Evolutionary conservation across 2,329 filamentous ascomycete genomes (phyloP).

Genomic region (Pezicula carpinea): DNA sequence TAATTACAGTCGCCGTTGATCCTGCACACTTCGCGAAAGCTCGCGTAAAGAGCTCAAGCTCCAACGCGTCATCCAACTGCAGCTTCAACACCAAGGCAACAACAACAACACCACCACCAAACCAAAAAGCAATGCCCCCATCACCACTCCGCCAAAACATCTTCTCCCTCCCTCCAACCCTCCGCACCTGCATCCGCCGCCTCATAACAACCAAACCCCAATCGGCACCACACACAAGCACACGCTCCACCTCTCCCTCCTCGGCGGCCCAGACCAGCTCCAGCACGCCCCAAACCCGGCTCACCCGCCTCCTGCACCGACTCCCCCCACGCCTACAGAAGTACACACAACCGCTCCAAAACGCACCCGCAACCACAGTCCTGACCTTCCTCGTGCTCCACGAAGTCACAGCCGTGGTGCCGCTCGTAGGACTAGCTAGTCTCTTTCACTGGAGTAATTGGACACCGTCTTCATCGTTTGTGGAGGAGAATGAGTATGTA

Average conservation of each 20-base stretch:
- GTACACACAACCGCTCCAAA: conserved; percentile 65
- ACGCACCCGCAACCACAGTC: conserved; percentile 77
- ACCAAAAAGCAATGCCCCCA: no score
- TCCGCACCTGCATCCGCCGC: background rate
- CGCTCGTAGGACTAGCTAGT: conserved; percentile 68
- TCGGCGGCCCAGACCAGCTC: conserved; percentile 4
- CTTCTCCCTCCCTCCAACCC: background rate
- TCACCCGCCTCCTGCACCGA: conserved; percentile 40
- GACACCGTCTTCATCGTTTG: conserved; percentile 52
- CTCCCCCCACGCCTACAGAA: conserved; percentile 60
- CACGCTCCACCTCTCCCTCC: background rate
- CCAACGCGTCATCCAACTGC: no score
- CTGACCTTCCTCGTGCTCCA: conserved; percentile 85
- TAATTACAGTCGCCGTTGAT: no score
- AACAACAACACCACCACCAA: no score
- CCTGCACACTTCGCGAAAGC: no score
- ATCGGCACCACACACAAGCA: background rate
- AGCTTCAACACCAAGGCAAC: no score
- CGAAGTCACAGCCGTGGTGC: conserved; percentile 83
- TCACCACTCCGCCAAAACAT: background rate
- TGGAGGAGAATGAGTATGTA: conserved; percentile 40
- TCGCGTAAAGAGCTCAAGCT: no score
- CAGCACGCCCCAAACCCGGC: conserved; percentile 6
- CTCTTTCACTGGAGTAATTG: conserved; percentile 77
- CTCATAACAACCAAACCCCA: background rate